A percentile compares a stretch with the other conserved stretches of the same genome.
These are phyloP conservation scores for Trypanosoma avium DNA, from an alignment of 208 protist species.

Conservation along the genomic window DNA sequence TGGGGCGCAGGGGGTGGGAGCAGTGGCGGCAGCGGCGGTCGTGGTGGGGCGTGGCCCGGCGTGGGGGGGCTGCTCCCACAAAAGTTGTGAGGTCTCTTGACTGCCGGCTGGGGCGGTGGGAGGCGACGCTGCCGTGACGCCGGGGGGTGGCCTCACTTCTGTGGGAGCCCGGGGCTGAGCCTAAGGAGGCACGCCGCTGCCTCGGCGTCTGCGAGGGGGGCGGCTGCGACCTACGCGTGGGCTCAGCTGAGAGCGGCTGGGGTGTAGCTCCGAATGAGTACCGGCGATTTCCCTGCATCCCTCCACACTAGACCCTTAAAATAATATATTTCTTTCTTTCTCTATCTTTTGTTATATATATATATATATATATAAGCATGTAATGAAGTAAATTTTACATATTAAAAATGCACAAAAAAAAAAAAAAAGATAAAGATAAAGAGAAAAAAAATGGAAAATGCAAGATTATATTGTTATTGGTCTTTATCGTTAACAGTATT, in stretches of 20 bases:
- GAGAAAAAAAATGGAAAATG: background rate
- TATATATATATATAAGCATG: too few species aligned
- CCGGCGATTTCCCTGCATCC: background rate
- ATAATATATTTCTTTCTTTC: too few species aligned
- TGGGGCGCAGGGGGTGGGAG: background rate
- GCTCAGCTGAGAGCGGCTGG: background rate
- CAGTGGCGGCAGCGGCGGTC: slow-evolving; percentile 18
- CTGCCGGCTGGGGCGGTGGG: background rate
- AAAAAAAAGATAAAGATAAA: background rate
- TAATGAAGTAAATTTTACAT: too few species aligned
- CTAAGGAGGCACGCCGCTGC: background rate
- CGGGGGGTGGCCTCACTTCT: background rate
- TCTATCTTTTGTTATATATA: too few species aligned
- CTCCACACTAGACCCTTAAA: too few species aligned
- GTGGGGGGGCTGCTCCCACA: background rate
- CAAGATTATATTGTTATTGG: background rate
- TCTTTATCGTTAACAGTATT: too few species aligned
- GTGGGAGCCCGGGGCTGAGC: background rate
- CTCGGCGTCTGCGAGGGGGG: background rate
- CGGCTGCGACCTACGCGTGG: too few species aligned
- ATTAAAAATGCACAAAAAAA: background rate
- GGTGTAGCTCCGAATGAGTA: background rate
- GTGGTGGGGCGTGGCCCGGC: background rate
- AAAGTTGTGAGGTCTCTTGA: too few species aligned
- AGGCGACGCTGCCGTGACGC: background rate